A percentile compares a stretch with the other conserved stretches of the same genome.
phyloP scores from a whole-genome alignment of 2,329 filamentous ascomycete species.

The Malbranchea cinnamomea region DNA sequence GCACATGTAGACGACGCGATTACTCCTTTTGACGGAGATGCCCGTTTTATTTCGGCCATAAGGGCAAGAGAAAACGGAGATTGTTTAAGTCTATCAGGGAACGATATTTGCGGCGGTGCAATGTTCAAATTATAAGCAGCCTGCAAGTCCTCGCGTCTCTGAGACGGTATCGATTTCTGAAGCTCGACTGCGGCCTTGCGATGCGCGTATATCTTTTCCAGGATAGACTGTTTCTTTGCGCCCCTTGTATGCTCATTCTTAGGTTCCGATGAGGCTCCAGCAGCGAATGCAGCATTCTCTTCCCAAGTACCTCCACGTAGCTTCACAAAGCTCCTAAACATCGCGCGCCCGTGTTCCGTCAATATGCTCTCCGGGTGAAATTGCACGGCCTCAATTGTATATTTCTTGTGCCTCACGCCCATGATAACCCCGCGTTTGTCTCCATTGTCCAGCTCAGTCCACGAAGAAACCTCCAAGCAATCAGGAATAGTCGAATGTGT shows the following conservation, averaged over 20 bases:
- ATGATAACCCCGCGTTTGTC: slow-evolving; percentile 81
- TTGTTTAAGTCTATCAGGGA: slow-evolving; percentile 62
- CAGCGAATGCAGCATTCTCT: slow-evolving; percentile 45
- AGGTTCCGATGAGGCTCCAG: slow-evolving; percentile 11
- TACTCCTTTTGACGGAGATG: slow-evolving; percentile 87
- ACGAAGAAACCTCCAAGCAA: slow-evolving; percentile 78
- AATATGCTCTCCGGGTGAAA: slow-evolving; percentile 97
- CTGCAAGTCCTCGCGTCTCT: slow-evolving; percentile 68
- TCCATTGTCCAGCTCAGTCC: slow-evolving; percentile 56
- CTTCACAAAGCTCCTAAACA: slow-evolving; percentile 83
- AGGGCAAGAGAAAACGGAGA: slow-evolving; percentile 80
- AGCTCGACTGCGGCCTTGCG: slow-evolving; percentile 59
- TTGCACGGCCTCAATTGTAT: slow-evolving; percentile 86
- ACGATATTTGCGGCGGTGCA: slow-evolving; percentile 68
- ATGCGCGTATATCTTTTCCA: slow-evolving; percentile 79
- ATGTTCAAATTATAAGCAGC: slow-evolving; percentile 73
- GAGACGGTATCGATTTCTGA: slow-evolving; percentile 76
- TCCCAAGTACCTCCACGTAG: slow-evolving; percentile 87
- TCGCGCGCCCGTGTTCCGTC: slow-evolving; percentile 70
- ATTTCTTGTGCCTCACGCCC: slow-evolving; percentile 87
- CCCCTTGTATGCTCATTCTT: slow-evolving; percentile 16
- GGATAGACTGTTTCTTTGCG: slow-evolving; percentile 62
- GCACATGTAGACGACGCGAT: slow-evolving; percentile 81
- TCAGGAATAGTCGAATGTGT: slow-evolving; percentile 76
- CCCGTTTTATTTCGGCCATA: slow-evolving; percentile 95